phyloP scores from a whole-genome alignment of 495 filamentous ascomycete genomes.

The Halenospora varia region DNA sequence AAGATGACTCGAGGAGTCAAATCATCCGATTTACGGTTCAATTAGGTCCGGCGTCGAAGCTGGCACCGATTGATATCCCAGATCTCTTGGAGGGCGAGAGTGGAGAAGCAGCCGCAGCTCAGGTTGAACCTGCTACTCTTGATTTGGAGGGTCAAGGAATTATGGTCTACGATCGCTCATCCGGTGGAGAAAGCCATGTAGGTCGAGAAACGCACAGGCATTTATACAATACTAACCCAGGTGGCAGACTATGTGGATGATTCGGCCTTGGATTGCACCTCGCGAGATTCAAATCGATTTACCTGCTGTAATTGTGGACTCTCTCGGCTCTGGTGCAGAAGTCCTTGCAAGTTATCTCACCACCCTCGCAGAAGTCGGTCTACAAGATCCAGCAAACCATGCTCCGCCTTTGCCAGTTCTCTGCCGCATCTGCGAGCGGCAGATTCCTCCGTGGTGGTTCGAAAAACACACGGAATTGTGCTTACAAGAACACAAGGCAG shows the following conservation, averaged over 20 bases:
- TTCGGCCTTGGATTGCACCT: slow-evolving; percentile 84
- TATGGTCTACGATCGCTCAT: slow-evolving; percentile 89
- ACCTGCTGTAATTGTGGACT: slow-evolving; percentile 85
- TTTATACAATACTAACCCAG: slow-evolving; percentile 22
- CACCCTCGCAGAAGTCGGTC: slow-evolving; percentile 77
- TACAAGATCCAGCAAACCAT: slow-evolving; percentile 74
- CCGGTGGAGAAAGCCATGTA: slow-evolving; percentile 87
- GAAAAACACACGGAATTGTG: slow-evolving; percentile 98
- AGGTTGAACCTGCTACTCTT: slow-evolving; percentile 50
- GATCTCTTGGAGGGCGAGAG: slow-evolving; percentile 40
- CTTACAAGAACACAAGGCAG: slow-evolving; percentile 89
- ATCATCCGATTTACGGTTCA: slow-evolving; percentile 81
- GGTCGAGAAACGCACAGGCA: slow-evolving; percentile 30
- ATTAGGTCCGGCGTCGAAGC: slow-evolving; percentile 70
- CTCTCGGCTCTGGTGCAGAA: slow-evolving; percentile 89
- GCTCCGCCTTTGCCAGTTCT: slow-evolving; percentile 87
- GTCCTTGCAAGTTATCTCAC: slow-evolving; percentile 92
- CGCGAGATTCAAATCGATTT: slow-evolving; percentile 94
- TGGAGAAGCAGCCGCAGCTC: slow-evolving; percentile 28
- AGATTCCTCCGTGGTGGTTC: slow-evolving; percentile 99
- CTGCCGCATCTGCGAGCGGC: slow-evolving; percentile 95
- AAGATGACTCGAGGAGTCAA: slow-evolving; percentile 88
- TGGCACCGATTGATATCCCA: slow-evolving; percentile 42
- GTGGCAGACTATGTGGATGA: slow-evolving; percentile 96
- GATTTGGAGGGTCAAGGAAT: slow-evolving; percentile 94